phyloP scores from a whole-genome alignment of 2,329 filamentous ascomycete species.

The Laburnicola sp. region DNA sequence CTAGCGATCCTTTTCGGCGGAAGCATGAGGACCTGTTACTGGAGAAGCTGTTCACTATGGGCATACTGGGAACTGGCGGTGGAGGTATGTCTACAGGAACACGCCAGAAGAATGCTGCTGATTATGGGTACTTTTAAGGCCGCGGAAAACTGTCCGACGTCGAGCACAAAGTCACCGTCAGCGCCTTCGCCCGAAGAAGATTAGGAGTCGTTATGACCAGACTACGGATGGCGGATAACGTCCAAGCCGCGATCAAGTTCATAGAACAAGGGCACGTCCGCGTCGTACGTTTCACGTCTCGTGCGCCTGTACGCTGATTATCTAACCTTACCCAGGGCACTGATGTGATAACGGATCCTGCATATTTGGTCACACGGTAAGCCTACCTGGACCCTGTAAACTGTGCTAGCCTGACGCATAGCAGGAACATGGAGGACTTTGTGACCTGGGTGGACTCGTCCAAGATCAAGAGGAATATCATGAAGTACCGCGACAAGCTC shows the following conservation, averaged over 20 bases:
- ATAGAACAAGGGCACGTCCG: conserved; percentile 94
- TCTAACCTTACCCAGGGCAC: no score
- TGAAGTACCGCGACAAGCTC: conserved; percentile 91
- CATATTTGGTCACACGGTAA: conserved; percentile 76
- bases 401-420: conserved; percentile 6
- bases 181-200: conserved; percentile 79
- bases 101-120: not conserved
- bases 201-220: conserved; percentile 90
- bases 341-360: conserved; percentile 85
- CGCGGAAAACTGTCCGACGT: conserved; percentile 66
- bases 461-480: conserved; percentile 95
- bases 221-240: conserved; percentile 86
- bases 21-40: conserved; percentile 87
- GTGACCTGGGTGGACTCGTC: conserved; percentile 94
- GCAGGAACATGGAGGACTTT: conserved; percentile 85
- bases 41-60: conserved; percentile 92
- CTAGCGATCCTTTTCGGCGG: conserved; percentile 74
- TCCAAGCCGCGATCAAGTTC: conserved; percentile 77
- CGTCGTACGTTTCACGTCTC: no score
- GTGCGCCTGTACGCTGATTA: no score
- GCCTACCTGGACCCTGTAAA: not conserved
- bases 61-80: conserved; percentile 73
- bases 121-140: not conserved
- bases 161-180: conserved; percentile 86
- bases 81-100: conserved; percentile 45